Percentiles rank a stretch among this genome's conserved stretches.
Evolutionary conservation across 495 filamentous ascomycete species (phyloP).

Genomic region (Penicillium paxilli): DNA sequence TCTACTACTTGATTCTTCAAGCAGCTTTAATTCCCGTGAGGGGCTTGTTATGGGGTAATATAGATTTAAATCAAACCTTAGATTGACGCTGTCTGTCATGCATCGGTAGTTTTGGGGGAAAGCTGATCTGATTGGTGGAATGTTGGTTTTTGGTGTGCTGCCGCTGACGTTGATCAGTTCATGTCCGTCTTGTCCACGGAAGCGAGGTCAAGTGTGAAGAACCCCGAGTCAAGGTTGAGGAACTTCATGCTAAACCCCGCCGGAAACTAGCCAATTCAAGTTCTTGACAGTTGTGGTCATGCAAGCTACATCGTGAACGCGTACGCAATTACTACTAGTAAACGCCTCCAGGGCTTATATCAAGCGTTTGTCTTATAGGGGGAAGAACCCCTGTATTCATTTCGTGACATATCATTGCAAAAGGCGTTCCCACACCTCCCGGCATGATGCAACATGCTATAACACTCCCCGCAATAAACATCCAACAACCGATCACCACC

Average conservation of each 20-base stretch:
- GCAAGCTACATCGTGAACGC: background rate
- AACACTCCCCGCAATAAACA: conserved; percentile 9
- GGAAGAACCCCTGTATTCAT: conserved; percentile 1
- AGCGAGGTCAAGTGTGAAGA: background rate
- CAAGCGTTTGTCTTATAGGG: background rate
- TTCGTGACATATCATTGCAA: conserved; percentile 20
- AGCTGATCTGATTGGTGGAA: background rate
- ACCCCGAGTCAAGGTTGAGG: no score
- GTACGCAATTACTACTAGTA: background rate
- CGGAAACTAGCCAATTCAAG: background rate
- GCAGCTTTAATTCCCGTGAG: background rate
- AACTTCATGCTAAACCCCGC: no score
- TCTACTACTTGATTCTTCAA: background rate
- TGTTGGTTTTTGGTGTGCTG: background rate
- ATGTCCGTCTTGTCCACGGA: no score
- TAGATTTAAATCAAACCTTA: background rate
- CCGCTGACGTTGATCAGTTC: background rate
- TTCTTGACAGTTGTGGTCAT: background rate
- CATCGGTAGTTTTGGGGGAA: background rate
- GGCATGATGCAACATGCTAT: conserved; percentile 21
- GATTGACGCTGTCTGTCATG: background rate
- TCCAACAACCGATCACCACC: conserved; percentile 17
- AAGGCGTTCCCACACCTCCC: conserved; percentile 8
- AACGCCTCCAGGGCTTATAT: background rate
- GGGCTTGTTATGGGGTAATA: background rate